These are phyloP conservation scores for Cercospora sesami DNA, from an alignment of 2,329 filamentous ascomycete species.

Conservation along the genomic window DNA sequence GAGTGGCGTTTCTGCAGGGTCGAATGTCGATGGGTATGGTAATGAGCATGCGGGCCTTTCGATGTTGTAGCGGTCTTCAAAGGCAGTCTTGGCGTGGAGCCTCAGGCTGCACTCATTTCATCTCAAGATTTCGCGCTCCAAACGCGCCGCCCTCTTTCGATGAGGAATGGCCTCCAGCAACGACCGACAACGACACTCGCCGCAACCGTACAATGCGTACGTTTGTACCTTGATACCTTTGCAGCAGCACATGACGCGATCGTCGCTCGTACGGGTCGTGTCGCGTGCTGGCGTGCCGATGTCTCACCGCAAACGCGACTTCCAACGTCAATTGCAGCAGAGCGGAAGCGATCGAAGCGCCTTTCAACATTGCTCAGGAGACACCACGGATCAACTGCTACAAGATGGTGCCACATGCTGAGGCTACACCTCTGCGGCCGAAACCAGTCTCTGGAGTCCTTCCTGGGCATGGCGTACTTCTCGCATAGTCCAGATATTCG, in stretches of 20 bases:
- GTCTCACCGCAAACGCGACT: not conserved
- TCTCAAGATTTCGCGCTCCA: not conserved
- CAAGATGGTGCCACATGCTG: not conserved
- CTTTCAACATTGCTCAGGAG: not conserved
- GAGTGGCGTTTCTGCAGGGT: not conserved
- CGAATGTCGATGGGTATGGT: not conserved
- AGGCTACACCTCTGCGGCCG: not conserved
- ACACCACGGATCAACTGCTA: not conserved
- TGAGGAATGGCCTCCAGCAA: not conserved
- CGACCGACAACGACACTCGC: not conserved
- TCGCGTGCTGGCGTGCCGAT: not conserved
- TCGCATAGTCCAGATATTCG: not conserved
- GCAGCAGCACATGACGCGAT: not conserved
- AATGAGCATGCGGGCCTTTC: not conserved
- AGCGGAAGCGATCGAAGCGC: not conserved
- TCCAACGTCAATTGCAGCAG: not conserved
- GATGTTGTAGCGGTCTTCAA: too few species aligned
- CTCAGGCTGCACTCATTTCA: not conserved
- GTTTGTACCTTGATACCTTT: not conserved
- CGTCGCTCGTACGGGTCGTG: not conserved
- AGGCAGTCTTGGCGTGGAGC: not conserved
- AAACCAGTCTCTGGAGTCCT: not conserved
- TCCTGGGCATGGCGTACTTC: not conserved
- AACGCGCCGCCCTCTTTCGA: not conserved
- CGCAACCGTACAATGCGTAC: not conserved